A percentile compares a stretch with the other conserved stretches of the same genome.
Conservation (phyloP, 306 rosid genomes). For the Cicer judaicum region DNA sequence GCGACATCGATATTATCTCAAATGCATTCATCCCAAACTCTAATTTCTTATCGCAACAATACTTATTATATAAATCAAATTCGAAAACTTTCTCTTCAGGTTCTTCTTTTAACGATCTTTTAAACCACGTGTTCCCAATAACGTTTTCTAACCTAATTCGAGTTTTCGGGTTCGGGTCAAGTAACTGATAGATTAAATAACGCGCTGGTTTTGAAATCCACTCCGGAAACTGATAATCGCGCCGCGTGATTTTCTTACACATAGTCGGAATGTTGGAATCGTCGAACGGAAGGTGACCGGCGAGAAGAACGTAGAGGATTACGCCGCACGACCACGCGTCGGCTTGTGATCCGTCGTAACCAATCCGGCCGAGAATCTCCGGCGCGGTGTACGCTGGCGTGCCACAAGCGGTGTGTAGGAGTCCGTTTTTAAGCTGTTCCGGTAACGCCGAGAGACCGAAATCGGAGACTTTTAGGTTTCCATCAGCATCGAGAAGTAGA, state of each 20-base stretch:
- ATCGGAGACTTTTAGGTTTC: constrained; percentile 78
- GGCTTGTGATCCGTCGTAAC: constrained; percentile 82
- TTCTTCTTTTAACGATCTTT: constrained; percentile 43
- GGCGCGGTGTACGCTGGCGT: constrained; percentile 94
- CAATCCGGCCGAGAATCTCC: constrained; percentile 61
- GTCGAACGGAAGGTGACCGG: constrained; percentile 74
- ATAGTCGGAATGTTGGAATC: constrained; percentile 68
- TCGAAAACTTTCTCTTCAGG: constrained; percentile 45
- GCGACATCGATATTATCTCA: constrained; percentile 88
- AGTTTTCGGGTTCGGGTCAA: constrained; percentile 76
- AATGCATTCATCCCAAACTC: constrained; percentile 69
- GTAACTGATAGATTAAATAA: constrained; percentile 59
- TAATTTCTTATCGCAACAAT: constrained; percentile 26
- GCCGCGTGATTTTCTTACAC: constrained; percentile 63
- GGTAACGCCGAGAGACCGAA: constrained; percentile 93
- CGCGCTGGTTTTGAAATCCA: constrained; percentile 66
- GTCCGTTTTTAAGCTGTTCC: constrained; percentile 69
- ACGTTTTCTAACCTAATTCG: constrained; percentile 59
- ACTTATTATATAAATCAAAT: constrained; percentile 27
- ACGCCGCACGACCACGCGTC: constrained; percentile 97
- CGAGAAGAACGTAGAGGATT: constrained; percentile 70
- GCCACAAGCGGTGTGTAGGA: constrained; percentile 90
- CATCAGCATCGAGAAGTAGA: constrained; percentile 69
- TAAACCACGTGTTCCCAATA: constrained; percentile 59
- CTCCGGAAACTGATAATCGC: constrained; percentile 66